phyloP scores from a whole-genome alignment of 768 basidiomycete genomes.

The Mycena galopus region DNA sequence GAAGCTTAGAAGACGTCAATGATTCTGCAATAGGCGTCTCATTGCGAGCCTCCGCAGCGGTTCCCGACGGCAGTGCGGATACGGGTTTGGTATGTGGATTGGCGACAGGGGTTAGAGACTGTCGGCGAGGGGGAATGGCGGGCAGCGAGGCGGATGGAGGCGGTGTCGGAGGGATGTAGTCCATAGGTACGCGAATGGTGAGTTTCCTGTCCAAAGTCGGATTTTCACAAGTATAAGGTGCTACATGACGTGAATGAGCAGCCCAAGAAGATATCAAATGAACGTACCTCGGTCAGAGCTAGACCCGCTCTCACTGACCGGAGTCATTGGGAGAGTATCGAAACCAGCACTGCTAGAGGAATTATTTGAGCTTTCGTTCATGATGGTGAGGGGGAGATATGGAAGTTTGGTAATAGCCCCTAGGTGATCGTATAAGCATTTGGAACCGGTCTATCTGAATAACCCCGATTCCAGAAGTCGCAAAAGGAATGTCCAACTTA shows the following conservation, averaged over 20 bases:
- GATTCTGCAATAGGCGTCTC: background rate
- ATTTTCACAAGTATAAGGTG: background rate
- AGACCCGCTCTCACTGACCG: conserved; percentile 16
- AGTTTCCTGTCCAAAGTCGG: conserved; percentile 19
- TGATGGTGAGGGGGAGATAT: background rate
- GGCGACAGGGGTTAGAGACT: conserved; percentile 28
- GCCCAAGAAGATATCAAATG: background rate
- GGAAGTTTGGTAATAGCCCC: background rate
- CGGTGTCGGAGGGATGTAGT: conserved; percentile 32
- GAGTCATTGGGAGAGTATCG: conserved; percentile 14
- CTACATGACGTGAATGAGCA: background rate
- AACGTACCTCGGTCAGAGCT: background rate
- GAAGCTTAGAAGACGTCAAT: background rate
- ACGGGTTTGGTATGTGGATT: conserved; percentile 4
- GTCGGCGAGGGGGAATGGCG: conserved; percentile 16
- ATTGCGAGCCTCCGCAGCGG: background rate
- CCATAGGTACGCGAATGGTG: conserved; percentile 31
- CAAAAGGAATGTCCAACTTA: no score
- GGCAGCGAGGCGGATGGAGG: conserved; percentile 29
- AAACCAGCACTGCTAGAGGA: background rate
- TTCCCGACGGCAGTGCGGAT: conserved; percentile 21
- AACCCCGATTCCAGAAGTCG: no score
- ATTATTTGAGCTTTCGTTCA: background rate
- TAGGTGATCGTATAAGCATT: background rate
- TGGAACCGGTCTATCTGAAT: background rate